Percentiles rank a stretch among this genome's conserved stretches.
Conservation (phyloP, 176 grass and related monocot genomes). For the Typha latifolia region DNA sequence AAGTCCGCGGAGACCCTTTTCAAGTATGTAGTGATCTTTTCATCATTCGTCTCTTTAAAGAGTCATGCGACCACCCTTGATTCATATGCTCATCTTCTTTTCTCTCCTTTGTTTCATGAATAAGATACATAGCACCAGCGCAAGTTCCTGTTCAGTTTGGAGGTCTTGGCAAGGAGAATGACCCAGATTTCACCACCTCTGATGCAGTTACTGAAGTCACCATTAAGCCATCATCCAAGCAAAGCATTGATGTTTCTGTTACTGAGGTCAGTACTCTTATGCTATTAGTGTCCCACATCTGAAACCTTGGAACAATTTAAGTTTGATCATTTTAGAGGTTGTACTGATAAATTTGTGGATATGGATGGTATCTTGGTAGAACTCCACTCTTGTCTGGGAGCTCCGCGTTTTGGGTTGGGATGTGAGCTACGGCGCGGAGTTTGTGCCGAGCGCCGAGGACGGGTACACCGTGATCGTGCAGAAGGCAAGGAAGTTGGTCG, state of each 20-base stretch:
- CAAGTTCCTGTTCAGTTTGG: constrained; percentile 93
- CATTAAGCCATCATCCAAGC: constrained; percentile 64
- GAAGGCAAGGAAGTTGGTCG: constrained; percentile 69
- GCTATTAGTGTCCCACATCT: not conserved
- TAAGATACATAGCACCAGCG: constrained; percentile 80
- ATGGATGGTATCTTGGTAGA: constrained; percentile 22
- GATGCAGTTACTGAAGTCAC: constrained; percentile 55
- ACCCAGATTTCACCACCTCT: constrained; percentile 67
- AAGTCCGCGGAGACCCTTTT: constrained; percentile 85
- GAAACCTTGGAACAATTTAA: not conserved
- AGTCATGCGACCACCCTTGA: no score
- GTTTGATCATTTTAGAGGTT: not conserved
- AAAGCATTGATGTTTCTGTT: constrained; percentile 60
- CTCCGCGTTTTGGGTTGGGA: constrained; percentile 76
- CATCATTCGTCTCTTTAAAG: not conserved
- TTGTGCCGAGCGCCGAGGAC: constrained; percentile 56
- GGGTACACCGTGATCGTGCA: constrained; percentile 92
- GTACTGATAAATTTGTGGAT: not conserved
- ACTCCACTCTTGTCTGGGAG: constrained; percentile 73
- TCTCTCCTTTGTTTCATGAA: constrained; percentile 11
- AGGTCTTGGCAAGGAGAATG: constrained; percentile 64
- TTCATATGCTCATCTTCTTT: not conserved
- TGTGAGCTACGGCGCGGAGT: constrained; percentile 69
- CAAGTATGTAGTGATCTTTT: constrained; percentile 28
- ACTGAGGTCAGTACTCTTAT: constrained; percentile 36